Evolutionary conservation across 2,329 filamentous ascomycete species (phyloP), one percentile per base, ranked within the genome.

Genomic region (Calonectria pauciramosa): DNA sequence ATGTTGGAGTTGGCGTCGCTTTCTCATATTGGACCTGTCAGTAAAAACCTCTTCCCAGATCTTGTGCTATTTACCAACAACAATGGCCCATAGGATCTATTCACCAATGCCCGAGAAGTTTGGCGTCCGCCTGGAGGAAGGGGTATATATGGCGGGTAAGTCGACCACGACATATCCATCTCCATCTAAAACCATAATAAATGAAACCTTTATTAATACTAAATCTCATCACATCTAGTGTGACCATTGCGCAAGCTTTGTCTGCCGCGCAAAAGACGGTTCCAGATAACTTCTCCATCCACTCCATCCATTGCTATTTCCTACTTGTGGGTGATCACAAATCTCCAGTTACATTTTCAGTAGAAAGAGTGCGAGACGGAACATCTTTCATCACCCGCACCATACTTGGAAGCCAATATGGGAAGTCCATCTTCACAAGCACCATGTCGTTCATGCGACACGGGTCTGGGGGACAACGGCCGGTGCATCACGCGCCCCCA

Each of bases 141-240:
- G n/a, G 41, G 41, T n/a, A 44, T 44, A 44, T 44, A 20, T 44
- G 41, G 41, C 41, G 41, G 41, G 41, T 44, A 18, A 44, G 41
- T 44, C 41, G 1, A 16, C 8, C 41, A 44, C 3, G 2, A 44
- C n/a, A 3, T 8, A 44, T n/a, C 18, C 8, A 44, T 44, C 6
- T 10, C 1, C 18, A 44, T n/a, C 2, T 4, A 4, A 9, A n/a
- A 10, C 8, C 18, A 10, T 10, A 9, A 8, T n/a, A 2, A 7
- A 9, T 7, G 7, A 20, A 8, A n/a, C 8, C 6, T n/a, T 44
- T 8, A 34, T n/a, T 44, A 18, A 44, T 7, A 8, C 5, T n/a
- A 44, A 44, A n/a, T n/a, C 1, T 9, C 6, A 9, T 44, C 7
- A 7, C 3, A 10, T 44, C 8, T 10, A 44, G 41, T 1, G 41